Evolutionary conservation across 139 green algal genomes (phyloP).

Genomic region (Astrephomene gubernaculifera): DNA sequence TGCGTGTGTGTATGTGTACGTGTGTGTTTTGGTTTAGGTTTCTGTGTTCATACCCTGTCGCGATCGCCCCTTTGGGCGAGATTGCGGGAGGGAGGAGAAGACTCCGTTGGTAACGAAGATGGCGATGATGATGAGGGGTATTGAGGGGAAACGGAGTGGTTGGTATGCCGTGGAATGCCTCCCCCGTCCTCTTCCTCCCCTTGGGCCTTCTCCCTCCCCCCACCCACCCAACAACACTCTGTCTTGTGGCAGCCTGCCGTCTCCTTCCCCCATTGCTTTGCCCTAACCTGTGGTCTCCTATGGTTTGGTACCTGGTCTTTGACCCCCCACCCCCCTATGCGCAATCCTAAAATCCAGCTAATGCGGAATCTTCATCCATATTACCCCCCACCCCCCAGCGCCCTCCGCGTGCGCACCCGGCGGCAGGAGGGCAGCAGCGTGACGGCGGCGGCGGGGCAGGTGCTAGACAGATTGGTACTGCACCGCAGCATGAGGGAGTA

Average conservation of each 20-base stretch:
- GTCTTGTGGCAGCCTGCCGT: neutral
- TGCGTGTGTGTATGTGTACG: neutral
- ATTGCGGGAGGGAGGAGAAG: too few relatives aligned
- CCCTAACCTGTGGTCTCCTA: too few relatives aligned
- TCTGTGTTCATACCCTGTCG: neutral
- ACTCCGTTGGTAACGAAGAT: too few relatives aligned
- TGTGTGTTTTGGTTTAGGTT: neutral
- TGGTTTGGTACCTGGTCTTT: neutral
- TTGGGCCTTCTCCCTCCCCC: too few relatives aligned
- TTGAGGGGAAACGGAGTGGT: too few relatives aligned
- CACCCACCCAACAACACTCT: neutral
- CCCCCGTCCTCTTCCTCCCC: too few relatives aligned
- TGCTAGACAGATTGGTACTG: slow-evolving; percentile 46
- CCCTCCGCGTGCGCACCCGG: slow-evolving; percentile 45
- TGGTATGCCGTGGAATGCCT: too few relatives aligned
- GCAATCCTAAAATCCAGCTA: neutral
- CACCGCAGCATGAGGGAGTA: slow-evolving; percentile 41
- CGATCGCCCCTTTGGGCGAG: too few relatives aligned
- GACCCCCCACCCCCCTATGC: too few relatives aligned
- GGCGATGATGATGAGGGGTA: too few relatives aligned
- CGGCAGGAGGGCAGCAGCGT: slow-evolving; percentile 39
- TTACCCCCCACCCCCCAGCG: slow-evolving; percentile 12
- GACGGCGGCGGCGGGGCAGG: slow-evolving; percentile 14
- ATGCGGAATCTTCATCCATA: too few relatives aligned
- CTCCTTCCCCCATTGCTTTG: neutral